phyloP scores from a whole-genome alignment of 345 rosid genomes.

The Hibiscus mutabilis region DNA sequence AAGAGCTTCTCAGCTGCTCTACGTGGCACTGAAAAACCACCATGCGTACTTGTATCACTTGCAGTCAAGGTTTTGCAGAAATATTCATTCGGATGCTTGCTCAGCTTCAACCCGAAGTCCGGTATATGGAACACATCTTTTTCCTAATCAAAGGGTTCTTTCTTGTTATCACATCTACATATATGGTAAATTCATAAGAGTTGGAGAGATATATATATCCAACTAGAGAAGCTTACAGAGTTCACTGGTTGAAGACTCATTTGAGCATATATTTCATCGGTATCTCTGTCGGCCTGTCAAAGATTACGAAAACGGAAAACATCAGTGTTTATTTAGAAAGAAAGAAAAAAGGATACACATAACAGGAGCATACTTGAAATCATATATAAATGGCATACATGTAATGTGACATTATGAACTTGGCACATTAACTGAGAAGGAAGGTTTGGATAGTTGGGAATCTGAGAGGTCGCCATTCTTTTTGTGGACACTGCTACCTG shows the following conservation, averaged over 20 bases:
- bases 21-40: conserved; percentile 98
- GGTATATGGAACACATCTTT: conserved; percentile 86
- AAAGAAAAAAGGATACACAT: neutral
- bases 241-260: conserved; percentile 96
- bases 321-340: neutral
- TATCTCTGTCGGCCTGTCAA: conserved; percentile 85
- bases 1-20: conserved; percentile 99
- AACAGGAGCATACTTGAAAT: neutral
- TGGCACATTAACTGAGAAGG: conserved; percentile 94
- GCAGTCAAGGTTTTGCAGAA: conserved; percentile 97
- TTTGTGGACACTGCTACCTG: conserved; percentile 95
- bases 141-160: conserved; percentile 40
- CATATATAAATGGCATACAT: conserved; percentile 42
- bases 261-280: conserved; percentile 91
- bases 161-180: neutral
- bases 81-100: conserved; percentile 86
- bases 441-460: conserved; percentile 94
- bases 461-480: conserved; percentile 80
- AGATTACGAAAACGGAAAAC: neutral
- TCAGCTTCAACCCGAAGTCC: conserved; percentile 75
- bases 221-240: conserved; percentile 44
- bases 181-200: neutral
- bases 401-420: conserved; percentile 84
- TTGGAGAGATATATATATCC: neutral
- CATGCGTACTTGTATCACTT: conserved; percentile 97